Base-by-base conservation (phyloP, 179 eudicot genomes). In the Beta corolliflora region DNA sequence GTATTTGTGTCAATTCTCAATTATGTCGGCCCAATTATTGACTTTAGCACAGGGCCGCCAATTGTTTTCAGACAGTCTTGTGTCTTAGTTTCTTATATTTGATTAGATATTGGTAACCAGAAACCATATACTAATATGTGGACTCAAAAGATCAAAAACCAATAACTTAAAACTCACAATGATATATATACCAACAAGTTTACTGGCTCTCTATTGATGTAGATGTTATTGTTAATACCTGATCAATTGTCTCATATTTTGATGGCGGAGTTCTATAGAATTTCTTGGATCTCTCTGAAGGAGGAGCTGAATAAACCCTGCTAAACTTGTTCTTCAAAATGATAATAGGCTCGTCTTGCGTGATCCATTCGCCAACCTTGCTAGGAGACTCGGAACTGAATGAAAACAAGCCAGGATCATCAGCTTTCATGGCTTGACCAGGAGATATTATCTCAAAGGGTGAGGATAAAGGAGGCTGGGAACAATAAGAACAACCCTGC, bases 211-310 rank as follows among this genome's bases (percentile, higher is more conserved):
- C 19, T 25, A n/a, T 19, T 10, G 1, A 48, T 48, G 50, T 66
- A 0, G 31, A 31, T 36, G 7, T 31, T 0, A 23, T 45, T 25
- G 45, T 23, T 46, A 19, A 41, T 87, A 93, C 98, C 98, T 94
- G 97, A 87, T 95, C 98, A 71, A 95, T 84, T 12, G 89, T 89
- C 77, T 95, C 98, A 72, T 87, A 95, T 81, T 95, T 95, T 6
- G 98, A 90, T 58, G 98, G 98, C 3, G 89, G 77, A 1, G 91
- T 90, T 71, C 84, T 85, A 68, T 84, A 84, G 79, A 92, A 93
- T 19, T 69, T 78, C 81, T 93, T 93, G 53, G 84, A 84, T 87
- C 97, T 89, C 73, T 95, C 93, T 0, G 80, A 76, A 23, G 97
- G 97, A 79, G 94, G 93, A 45, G 90, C 91, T 59, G 87, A 76